A percentile compares a stretch with the other conserved stretches of the same genome.
phyloP scores from a whole-genome alignment of 116 monocot genomes.

The Papilionanthe hybrid region DNA sequence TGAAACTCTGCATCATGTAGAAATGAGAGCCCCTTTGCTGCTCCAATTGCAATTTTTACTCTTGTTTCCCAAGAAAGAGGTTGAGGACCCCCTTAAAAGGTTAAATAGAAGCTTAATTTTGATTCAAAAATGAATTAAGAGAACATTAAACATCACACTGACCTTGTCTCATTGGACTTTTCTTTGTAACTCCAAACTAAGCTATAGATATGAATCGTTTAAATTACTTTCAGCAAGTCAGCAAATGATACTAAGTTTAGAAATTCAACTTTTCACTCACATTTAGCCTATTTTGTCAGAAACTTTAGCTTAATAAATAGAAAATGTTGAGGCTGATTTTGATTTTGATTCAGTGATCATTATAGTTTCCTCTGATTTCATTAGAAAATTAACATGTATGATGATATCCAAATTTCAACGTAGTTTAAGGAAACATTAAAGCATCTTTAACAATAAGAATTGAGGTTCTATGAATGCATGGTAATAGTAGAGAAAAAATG shows the following conservation, averaged over 20 bases:
- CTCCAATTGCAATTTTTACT: conserved; percentile 65
- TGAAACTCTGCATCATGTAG: conserved; percentile 46
- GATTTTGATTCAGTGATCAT: too few relatives aligned
- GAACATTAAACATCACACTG: neutral
- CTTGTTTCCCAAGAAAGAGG: conserved; percentile 62
- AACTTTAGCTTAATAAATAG: too few relatives aligned
- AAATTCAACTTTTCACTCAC: neutral
- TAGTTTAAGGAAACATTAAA: neutral
- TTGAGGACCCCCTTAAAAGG: conserved; percentile 48
- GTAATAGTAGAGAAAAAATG: neutral
- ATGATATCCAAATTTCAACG: too few relatives aligned
- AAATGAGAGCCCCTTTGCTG: conserved; percentile 67
- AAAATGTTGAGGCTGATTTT: too few relatives aligned
- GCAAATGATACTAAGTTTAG: neutral
- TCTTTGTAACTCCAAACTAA: neutral
- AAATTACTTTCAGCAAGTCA: too few relatives aligned
- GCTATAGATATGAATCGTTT: neutral
- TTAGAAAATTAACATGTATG: too few relatives aligned
- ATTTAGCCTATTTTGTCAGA: neutral
- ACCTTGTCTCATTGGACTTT: neutral
- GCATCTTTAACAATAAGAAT: neutral
- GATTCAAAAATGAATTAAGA: neutral
- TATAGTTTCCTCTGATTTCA: too few relatives aligned
- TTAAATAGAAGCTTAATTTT: neutral
- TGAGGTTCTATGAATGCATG: neutral